phyloP scores from a whole-genome alignment of 1,284 basidiomycete species.

The Takashimella koratensis region DNA sequence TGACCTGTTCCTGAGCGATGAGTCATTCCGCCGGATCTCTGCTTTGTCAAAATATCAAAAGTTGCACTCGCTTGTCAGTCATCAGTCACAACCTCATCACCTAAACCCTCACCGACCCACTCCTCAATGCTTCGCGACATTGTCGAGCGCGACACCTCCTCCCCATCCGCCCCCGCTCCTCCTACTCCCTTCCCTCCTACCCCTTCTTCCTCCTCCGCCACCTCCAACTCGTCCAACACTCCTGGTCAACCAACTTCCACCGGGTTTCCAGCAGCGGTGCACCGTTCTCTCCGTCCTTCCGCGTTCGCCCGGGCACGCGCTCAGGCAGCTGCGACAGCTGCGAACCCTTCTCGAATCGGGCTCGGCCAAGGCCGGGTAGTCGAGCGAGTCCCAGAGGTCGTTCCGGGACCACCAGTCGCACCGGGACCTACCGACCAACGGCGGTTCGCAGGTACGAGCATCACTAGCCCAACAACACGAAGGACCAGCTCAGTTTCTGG shows the following conservation, averaged over 20 bases:
- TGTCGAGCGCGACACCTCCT: conserved; percentile 22
- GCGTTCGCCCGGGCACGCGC: conserved; percentile 12
- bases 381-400: neutral
- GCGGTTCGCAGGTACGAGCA: too few species aligned
- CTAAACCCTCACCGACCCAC: neutral
- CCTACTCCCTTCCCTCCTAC: conserved; percentile 4
- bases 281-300: conserved; percentile 6
- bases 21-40: too few species aligned
- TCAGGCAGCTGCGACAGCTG: conserved; percentile 3
- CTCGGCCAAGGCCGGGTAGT: conserved; percentile 13
- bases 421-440: too few species aligned
- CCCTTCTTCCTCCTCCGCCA: conserved; percentile 5
- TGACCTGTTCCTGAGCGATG: too few species aligned
- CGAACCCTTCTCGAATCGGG: conserved; percentile 5
- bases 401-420: neutral
- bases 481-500: neutral
- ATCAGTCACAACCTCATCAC: neutral
- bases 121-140: conserved; percentile 23
- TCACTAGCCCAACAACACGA: too few species aligned
- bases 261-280: conserved; percentile 14
- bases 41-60: too few species aligned
- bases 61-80: too few species aligned
- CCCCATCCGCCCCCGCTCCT: conserved; percentile 5
- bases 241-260: conserved; percentile 14
- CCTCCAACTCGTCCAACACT: conserved; percentile 9